Percentiles rank a stretch among this genome's conserved stretches.
These are phyloP conservation scores for Penicillium malachiteum DNA, from an alignment of 495 filamentous ascomycete species.

Conservation along the genomic window DNA sequence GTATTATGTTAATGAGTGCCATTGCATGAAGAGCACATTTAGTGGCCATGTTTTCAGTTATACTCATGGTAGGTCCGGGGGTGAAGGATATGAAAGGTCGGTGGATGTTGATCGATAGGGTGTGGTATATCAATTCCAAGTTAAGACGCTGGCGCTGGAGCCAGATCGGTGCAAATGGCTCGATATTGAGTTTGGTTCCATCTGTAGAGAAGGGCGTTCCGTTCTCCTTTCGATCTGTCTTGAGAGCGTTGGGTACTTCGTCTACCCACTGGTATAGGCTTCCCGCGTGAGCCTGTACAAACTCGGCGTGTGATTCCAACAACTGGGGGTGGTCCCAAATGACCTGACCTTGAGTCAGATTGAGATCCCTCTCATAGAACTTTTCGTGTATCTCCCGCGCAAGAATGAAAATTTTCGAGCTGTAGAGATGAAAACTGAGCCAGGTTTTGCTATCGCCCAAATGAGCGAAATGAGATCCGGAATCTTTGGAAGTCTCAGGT, in stretches of 20 bases:
- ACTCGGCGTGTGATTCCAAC: slow-evolving; percentile 23
- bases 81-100: slow-evolving; percentile 50
- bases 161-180: slow-evolving; percentile 38
- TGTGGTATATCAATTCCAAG: slow-evolving; percentile 53
- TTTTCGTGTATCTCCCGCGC: slow-evolving; percentile 34
- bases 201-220: slow-evolving; percentile 46
- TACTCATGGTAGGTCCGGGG: slow-evolving; percentile 8
- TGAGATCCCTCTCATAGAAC: slow-evolving; percentile 29
- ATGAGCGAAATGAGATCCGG: slow-evolving; percentile 38
- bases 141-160: slow-evolving; percentile 50
- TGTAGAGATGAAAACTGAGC: slow-evolving; percentile 25
- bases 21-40: slow-evolving; percentile 49
- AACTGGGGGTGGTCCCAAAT: slow-evolving; percentile 13
- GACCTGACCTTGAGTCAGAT: slow-evolving; percentile 11
- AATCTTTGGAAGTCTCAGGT: slow-evolving; percentile 28
- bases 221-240: slow-evolving; percentile 29
- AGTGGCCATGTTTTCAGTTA: slow-evolving; percentile 31
- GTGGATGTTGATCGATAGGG: slow-evolving; percentile 41
- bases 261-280: slow-evolving; percentile 27
- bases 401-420: slow-evolving; percentile 37
- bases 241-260: slow-evolving; percentile 39
- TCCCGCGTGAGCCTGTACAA: slow-evolving; percentile 26
- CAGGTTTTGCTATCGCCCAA: slow-evolving; percentile 4
- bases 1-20: slow-evolving; percentile 47
- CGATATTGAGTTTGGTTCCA: slow-evolving; percentile 33